These are phyloP conservation scores for Microthlaspi erraticum DNA, from an alignment of 345 rosid genomes.

Conservation along the genomic window DNA sequence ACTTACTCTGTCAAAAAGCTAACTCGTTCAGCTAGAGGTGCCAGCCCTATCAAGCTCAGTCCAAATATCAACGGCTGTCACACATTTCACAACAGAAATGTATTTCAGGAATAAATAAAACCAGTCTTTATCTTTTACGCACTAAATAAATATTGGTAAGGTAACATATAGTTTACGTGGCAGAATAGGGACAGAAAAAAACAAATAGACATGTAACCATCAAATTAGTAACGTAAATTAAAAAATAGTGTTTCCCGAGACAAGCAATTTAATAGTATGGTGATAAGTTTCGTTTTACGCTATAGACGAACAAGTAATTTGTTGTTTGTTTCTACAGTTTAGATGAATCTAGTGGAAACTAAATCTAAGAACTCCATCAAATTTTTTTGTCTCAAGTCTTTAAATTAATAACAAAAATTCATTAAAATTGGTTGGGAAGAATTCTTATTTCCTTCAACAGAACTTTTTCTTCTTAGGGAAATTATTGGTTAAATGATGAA, in stretches of 20 bases:
- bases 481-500: not conserved
- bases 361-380: not conserved
- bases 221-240: slow-evolving; percentile 1
- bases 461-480: not conserved
- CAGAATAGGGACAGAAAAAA: not conserved
- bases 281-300: not conserved
- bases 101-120: not conserved
- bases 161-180: slow-evolving; percentile 21
- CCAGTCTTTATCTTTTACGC: not conserved
- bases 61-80: slow-evolving; percentile 87
- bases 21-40: slow-evolving; percentile 90
- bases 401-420: not conserved
- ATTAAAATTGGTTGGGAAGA: slow-evolving; percentile 1
- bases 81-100: not conserved
- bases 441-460: not conserved
- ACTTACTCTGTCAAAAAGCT: slow-evolving; percentile 96
- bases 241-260: not conserved
- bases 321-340: not conserved
- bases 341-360: not conserved
- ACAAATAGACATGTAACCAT: not conserved
- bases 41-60: slow-evolving; percentile 79
- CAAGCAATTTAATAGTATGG: not conserved
- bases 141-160: slow-evolving; percentile 2
- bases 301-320: not conserved
- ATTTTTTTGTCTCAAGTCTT: not conserved